phyloP scores from a whole-genome alignment of 371 early-diverging fungal species.

The Smittium culicis region DNA sequence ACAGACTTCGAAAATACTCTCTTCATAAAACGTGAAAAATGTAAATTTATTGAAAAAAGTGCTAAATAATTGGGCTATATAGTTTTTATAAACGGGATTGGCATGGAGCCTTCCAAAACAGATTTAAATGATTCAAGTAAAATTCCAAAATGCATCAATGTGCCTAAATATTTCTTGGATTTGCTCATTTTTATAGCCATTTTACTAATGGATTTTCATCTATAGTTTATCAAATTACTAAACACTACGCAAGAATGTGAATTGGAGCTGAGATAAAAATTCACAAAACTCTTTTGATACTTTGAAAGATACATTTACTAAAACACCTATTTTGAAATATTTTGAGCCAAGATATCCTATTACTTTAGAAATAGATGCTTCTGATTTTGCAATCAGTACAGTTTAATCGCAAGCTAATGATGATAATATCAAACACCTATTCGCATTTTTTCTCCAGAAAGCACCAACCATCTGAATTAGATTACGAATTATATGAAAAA shows the following conservation, averaged over 20 bases:
- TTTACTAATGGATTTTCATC: constrained; percentile 34
- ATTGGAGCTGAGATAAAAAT: constrained; percentile 24
- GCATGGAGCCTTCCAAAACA: constrained; percentile 27
- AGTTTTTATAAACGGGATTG: constrained; percentile 18
- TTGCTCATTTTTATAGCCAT: constrained; percentile 36
- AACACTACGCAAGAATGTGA: constrained; percentile 24
- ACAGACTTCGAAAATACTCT: constrained; percentile 21
- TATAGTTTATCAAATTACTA: constrained; percentile 29
- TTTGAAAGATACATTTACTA: constrained; percentile 28
- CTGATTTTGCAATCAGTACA: constrained; percentile 33
- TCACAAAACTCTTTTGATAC: constrained; percentile 27
- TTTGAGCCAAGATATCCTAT: constrained; percentile 20
- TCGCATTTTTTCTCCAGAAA: constrained; percentile 32
- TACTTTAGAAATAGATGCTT: constrained; percentile 38
- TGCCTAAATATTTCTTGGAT: constrained; percentile 37
- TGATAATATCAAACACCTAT: constrained; percentile 16
- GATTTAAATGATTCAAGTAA: constrained; percentile 27
- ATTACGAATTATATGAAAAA: constrained; percentile 36
- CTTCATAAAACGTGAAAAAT: constrained; percentile 30
- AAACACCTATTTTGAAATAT: constrained; percentile 24
- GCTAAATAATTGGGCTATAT: constrained; percentile 36
- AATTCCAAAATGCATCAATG: constrained; percentile 19
- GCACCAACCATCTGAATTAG: constrained; percentile 22
- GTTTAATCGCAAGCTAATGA: constrained; percentile 29
- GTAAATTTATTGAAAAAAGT: constrained; percentile 26